Percentiles rank a stretch among this genome's conserved stretches.
Conservation (phyloP, 2,329 filamentous ascomycete species). For the Moelleriella libera region DNA sequence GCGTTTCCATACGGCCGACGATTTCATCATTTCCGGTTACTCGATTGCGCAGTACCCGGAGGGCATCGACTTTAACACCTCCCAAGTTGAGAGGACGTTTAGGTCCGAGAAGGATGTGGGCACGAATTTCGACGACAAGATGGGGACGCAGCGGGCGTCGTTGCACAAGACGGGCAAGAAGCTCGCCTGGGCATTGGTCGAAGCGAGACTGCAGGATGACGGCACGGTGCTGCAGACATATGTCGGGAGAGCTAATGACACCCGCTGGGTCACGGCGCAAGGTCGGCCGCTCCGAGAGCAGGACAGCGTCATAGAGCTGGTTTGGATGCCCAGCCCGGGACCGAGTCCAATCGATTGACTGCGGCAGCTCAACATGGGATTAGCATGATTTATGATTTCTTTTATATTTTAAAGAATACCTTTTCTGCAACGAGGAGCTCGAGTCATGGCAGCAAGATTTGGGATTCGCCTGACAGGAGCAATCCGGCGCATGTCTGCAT, state of each 20-base stretch:
- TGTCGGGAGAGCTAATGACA: constrained; percentile 33
- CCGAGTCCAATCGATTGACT: too few species aligned
- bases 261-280: constrained; percentile 32
- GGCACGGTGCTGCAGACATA: constrained; percentile 37
- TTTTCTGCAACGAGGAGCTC: too few species aligned
- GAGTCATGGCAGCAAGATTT: too few species aligned
- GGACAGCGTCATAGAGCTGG: constrained; percentile 39
- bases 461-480: too few species aligned
- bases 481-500: too few species aligned
- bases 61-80: constrained; percentile 32
- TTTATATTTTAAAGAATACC: not conserved
- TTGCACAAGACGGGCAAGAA: constrained; percentile 32
- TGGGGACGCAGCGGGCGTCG: constrained; percentile 31
- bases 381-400: not conserved
- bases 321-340: constrained; percentile 29
- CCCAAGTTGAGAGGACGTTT: constrained; percentile 38
- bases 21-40: constrained; percentile 43
- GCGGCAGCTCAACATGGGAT: too few species aligned
- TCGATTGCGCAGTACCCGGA: constrained; percentile 41
- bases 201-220: constrained; percentile 28
- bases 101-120: constrained; percentile 29
- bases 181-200: constrained; percentile 37
- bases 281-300: constrained; percentile 31
- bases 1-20: constrained; percentile 38
- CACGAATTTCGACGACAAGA: constrained; percentile 33